These are phyloP conservation scores for Fusarium lyarnte DNA, from an alignment of 2,329 filamentous ascomycete species.

Conservation along the genomic window DNA sequence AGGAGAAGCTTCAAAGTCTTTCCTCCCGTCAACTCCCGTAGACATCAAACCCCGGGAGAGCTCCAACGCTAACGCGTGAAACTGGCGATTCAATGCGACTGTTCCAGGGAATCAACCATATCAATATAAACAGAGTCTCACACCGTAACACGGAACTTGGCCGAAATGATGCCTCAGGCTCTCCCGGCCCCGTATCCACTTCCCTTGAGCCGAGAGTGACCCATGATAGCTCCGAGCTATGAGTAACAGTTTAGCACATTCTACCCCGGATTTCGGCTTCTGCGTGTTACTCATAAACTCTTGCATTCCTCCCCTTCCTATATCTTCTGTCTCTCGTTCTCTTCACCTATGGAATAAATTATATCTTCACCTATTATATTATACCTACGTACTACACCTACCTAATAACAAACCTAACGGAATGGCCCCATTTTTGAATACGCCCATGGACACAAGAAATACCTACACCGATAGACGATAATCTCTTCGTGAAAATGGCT, in stretches of 20 bases:
- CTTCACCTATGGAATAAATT: constrained; percentile 4
- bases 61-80: neutral
- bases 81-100: constrained; percentile 6
- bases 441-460: constrained; percentile 13
- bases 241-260: constrained; percentile 25
- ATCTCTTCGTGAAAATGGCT: constrained; percentile 22
- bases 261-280: constrained; percentile 28
- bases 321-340: neutral
- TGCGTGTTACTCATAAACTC: constrained; percentile 17
- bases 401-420: neutral
- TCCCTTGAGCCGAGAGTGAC: constrained; percentile 32
- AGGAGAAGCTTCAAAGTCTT: neutral
- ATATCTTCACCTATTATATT: neutral
- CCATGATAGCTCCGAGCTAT: constrained; percentile 20
- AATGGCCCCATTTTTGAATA: constrained; percentile 14
- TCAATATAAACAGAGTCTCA: constrained; percentile 1
- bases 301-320: neutral
- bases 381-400: neutral
- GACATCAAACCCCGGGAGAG: neutral
- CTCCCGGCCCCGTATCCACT: constrained; percentile 3
- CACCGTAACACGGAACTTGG: constrained; percentile 27
- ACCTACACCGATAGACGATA: constrained; percentile 17
- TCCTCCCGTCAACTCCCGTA: constrained; percentile 12
- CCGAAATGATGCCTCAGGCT: constrained; percentile 32
- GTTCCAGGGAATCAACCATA: neutral